A percentile compares a stretch with the other conserved stretches of the same genome.
phyloP scores from a whole-genome alignment of 2,329 filamentous ascomycete genomes.

The Dendrostoma leiphaemia region DNA sequence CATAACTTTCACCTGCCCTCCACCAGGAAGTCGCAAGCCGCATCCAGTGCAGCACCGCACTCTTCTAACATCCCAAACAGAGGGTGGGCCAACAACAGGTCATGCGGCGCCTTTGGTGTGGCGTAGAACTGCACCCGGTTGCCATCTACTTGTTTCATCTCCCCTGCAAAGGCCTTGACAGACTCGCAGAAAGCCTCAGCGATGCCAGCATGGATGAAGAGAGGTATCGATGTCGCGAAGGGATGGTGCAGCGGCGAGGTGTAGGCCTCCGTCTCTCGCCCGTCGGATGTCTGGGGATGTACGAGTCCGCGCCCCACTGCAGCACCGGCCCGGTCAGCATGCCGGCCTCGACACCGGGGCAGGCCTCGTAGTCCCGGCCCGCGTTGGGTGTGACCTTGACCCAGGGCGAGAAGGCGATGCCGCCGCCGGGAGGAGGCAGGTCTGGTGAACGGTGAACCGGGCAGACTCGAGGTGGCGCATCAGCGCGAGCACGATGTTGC shows the following conservation, averaged over 20 bases:
- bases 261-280: slow-evolving; percentile 13
- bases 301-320: slow-evolving; percentile 23
- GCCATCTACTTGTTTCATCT: slow-evolving; percentile 18
- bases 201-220: slow-evolving; percentile 22
- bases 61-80: no score
- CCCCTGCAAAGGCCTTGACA: slow-evolving; percentile 17
- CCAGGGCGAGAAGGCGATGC: slow-evolving; percentile 4
- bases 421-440: neutral
- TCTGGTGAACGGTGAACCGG: neutral
- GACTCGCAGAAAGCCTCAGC: slow-evolving; percentile 20
- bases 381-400: neutral
- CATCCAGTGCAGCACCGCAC: no score
- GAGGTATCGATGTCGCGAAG: slow-evolving; percentile 19
- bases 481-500: slow-evolving; percentile 22
- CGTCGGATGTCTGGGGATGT: slow-evolving; percentile 4
- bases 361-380: neutral
- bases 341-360: slow-evolving; percentile 7
- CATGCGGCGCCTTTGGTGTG: slow-evolving; percentile 1
- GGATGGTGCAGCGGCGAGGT: slow-evolving; percentile 24
- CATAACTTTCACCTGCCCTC: no score
- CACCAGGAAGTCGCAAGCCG: no score
- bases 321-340: slow-evolving; percentile 19
- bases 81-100: slow-evolving; percentile 2
- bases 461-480: slow-evolving; percentile 18
- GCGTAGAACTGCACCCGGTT: slow-evolving; percentile 1